phyloP scores from a whole-genome alignment of 2,329 filamentous ascomycete genomes.

The Septoria linicola region DNA sequence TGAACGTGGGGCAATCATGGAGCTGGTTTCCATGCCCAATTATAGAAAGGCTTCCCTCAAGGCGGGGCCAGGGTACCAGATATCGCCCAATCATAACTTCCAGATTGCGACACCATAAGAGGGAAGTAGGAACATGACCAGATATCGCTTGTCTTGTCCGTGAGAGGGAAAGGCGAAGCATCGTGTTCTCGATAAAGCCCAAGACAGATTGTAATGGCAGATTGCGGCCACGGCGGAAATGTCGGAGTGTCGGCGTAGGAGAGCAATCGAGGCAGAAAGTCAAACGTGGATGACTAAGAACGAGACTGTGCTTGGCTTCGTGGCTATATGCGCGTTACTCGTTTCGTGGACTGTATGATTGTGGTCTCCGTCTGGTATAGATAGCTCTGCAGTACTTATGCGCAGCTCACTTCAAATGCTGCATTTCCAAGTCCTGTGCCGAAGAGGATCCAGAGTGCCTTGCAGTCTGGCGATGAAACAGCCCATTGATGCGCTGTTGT shows the following conservation, averaged over 20 bases:
- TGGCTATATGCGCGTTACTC: not conserved
- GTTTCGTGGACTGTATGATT: too few species aligned
- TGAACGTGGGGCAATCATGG: constrained; percentile 10
- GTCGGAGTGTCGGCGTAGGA: not conserved
- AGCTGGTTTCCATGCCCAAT: constrained; percentile 15
- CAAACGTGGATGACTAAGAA: not conserved
- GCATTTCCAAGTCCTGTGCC: too few species aligned
- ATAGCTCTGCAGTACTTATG: too few species aligned
- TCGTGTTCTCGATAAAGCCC: not conserved
- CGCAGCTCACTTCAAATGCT: too few species aligned
- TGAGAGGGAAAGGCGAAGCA: not conserved
- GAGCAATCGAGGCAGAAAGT: not conserved
- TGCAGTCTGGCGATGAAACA: too few species aligned
- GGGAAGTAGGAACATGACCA: constrained; percentile 4
- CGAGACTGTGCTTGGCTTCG: not conserved
- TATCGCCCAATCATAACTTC: constrained; percentile 1
- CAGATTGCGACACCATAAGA: constrained; percentile 2
- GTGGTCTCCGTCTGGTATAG: too few species aligned
- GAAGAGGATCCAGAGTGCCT: too few species aligned
- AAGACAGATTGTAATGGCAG: not conserved
- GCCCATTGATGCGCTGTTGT: too few species aligned
- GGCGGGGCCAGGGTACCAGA: not conserved
- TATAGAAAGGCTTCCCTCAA: constrained; percentile 10
- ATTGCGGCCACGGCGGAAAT: not conserved
- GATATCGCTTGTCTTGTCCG: constrained; percentile 10